phyloP scores from a whole-genome alignment of 805 yeast species.

The Phaffomyces opuntiae region DNA sequence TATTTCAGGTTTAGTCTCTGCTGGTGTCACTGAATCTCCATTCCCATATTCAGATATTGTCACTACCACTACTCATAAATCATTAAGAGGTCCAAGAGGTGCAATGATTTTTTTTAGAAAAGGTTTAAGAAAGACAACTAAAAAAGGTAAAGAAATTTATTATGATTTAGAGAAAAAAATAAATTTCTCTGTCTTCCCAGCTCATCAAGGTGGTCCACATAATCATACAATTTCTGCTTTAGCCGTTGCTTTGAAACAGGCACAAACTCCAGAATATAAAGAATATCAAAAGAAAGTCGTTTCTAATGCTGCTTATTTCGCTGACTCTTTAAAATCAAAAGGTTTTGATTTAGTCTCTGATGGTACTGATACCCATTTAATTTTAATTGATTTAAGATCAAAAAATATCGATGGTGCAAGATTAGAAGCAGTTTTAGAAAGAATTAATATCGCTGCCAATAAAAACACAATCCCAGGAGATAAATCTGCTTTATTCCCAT shows the following conservation, averaged over 20 bases:
- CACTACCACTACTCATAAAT: constrained; percentile 98
- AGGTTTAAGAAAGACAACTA: constrained; percentile 83
- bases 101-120: constrained; percentile 99
- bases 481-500: constrained; percentile 92
- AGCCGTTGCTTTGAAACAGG: constrained; percentile 95
- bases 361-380: constrained; percentile 98
- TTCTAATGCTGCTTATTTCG: constrained; percentile 82
- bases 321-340: constrained; percentile 57
- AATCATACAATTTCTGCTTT: constrained; percentile 97
- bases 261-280: constrained; percentile 82
- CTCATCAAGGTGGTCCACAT: constrained; percentile 99
- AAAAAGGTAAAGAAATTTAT: constrained; percentile 84
- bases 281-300: constrained; percentile 85
- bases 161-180: constrained; percentile 93
- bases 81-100: constrained; percentile 99
- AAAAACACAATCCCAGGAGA: constrained; percentile 98
- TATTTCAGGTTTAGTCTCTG: constrained; percentile 91
- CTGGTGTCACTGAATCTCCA: constrained; percentile 93
- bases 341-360: constrained; percentile 83
- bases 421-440: constrained; percentile 91
- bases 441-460: constrained; percentile 90
- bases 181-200: constrained; percentile 98
- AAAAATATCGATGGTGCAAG: constrained; percentile 95
- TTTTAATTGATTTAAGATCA: constrained; percentile 80
- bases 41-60: constrained; percentile 96